Evolutionary conservation across 2,329 filamentous ascomycete genomes (phyloP), one percentile per base, ranked within the genome.

Genomic region (Xylaria sp.): DNA sequence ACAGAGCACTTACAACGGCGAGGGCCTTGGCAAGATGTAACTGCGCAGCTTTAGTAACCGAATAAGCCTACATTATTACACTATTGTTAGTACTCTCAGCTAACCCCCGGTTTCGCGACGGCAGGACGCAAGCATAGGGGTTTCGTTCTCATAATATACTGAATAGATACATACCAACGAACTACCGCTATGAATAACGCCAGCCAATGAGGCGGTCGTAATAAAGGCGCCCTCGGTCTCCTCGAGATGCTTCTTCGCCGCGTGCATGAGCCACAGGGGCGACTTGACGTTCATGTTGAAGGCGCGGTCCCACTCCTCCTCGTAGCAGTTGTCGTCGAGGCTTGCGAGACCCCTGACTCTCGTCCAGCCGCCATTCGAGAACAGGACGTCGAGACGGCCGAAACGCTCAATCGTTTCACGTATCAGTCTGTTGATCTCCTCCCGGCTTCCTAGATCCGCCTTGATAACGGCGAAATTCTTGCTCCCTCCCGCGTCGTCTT

Each of bases 11-110:
- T 56, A 72, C 71, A 4, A 82, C 75, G 0, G 88, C 88, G 39
- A 90, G 79, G 9, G 82, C 82, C 72, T 87, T 89, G 18, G 83
- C 82, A 3, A 90, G 81, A 75, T 90, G 88, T 46, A 90, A 80
- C 67, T 91, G 88, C 12, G 93, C 93, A 0, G 92, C 88, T 78
- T 96, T 96, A 46, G 91, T 92, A 20, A 94, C 90, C 0, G 89
- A 85, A 76, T 96, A 96, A 3, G 93, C 88, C 90, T 86, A 56
- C 3, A 9, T 57, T n/a, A 33, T 43, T 3, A 36, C 10, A 1
- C 4, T 20, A 36, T 3, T 8, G 15, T 71, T 28, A 62, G 49
- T 43, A 36, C 18, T 33, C 55, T 39, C 60, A 61, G 41, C 54
- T 2, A 41, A 13, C 18, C 67, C 54, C 54, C 4, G 48, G 15